These are phyloP conservation scores for Pseudogymnoascus sp. DNA, from an alignment of 2,329 filamentous ascomycete species.

Conservation along the genomic window DNA sequence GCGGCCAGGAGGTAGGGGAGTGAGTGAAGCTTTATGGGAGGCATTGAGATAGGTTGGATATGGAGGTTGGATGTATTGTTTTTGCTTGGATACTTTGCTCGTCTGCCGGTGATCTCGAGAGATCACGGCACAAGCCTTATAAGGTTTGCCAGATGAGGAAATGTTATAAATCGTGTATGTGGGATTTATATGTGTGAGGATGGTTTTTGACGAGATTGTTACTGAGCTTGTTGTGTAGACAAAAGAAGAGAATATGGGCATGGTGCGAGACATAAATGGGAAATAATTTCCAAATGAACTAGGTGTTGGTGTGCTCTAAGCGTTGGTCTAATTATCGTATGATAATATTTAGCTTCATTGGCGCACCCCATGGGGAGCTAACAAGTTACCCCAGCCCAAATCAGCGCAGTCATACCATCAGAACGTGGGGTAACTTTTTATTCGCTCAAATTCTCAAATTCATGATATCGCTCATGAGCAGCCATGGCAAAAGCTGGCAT, in stretches of 20 bases:
- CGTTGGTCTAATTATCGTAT: conserved; percentile 4
- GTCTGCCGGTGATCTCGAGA: conserved; percentile 5
- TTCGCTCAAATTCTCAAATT: conserved; percentile 11
- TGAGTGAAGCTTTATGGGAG: background rate
- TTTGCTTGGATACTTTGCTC: background rate
- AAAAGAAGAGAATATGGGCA: background rate
- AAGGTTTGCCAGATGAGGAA: background rate
- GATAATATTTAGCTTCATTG: conserved; percentile 6
- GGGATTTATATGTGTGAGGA: background rate
- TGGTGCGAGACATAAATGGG: background rate
- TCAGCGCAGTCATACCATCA: background rate
- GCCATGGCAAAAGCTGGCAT: conserved; percentile 44
- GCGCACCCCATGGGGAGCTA: background rate
- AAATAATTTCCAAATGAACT: background rate
- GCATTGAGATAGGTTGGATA: background rate
- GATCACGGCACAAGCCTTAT: conserved; percentile 3
- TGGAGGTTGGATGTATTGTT: background rate
- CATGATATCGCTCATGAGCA: conserved; percentile 43
- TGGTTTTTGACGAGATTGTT: background rate
- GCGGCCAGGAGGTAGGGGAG: background rate
- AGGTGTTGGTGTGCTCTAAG: conserved; percentile 3
- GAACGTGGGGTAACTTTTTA: conserved; percentile 3
- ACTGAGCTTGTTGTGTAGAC: background rate
- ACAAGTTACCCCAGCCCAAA: conserved; percentile 1
- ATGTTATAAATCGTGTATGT: background rate